Evolutionary conservation across 164 flowering plant species (phyloP).

Genomic region (Taxillus chinensis): DNA sequence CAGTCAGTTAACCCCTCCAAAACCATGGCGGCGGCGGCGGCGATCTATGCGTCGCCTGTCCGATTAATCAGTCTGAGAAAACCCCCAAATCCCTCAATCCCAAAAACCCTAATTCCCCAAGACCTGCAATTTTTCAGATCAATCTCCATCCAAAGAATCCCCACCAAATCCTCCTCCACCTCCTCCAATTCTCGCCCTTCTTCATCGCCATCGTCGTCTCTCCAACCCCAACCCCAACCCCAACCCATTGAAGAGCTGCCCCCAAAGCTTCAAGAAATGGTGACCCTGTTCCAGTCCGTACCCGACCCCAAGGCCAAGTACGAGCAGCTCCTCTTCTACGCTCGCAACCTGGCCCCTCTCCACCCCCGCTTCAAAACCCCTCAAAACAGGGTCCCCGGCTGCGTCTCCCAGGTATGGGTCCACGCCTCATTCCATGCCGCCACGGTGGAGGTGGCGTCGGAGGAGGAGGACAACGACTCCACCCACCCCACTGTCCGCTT

Average conservation of each 20-base stretch:
- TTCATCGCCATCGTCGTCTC: slow-evolving; percentile 16
- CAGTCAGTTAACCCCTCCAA: too few relatives aligned
- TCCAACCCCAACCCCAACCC: slow-evolving; percentile 15
- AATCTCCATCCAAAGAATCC: slow-evolving; percentile 38
- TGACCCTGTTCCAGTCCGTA: slow-evolving; percentile 81
- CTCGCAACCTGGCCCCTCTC: slow-evolving; percentile 48
- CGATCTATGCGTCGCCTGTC: slow-evolving; percentile 26
- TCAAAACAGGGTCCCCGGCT: slow-evolving; percentile 85
- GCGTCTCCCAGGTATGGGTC: slow-evolving; percentile 98
- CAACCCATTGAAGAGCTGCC: slow-evolving; percentile 66
- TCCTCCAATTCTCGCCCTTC: background rate
- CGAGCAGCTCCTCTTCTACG: slow-evolving; percentile 77
- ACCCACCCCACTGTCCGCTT: slow-evolving; percentile 8
- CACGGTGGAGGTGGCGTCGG: too few relatives aligned
- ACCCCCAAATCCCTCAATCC: slow-evolving; percentile 6
- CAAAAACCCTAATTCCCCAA: slow-evolving; percentile 13
- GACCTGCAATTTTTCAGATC: slow-evolving; percentile 10
- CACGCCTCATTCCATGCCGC: slow-evolving; percentile 51
- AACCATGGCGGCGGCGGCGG: background rate
- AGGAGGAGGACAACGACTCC: too few relatives aligned
- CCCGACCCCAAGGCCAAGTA: slow-evolving; percentile 70
- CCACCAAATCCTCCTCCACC: slow-evolving; percentile 19
- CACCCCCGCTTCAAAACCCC: slow-evolving; percentile 45
- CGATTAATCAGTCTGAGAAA: slow-evolving; percentile 22
- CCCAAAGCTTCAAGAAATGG: slow-evolving; percentile 68